Evolutionary conservation across 805 yeast genomes (phyloP), one percentile per base, ranked within the genome.

Genomic region (Komagataella kurtzmanii): DNA sequence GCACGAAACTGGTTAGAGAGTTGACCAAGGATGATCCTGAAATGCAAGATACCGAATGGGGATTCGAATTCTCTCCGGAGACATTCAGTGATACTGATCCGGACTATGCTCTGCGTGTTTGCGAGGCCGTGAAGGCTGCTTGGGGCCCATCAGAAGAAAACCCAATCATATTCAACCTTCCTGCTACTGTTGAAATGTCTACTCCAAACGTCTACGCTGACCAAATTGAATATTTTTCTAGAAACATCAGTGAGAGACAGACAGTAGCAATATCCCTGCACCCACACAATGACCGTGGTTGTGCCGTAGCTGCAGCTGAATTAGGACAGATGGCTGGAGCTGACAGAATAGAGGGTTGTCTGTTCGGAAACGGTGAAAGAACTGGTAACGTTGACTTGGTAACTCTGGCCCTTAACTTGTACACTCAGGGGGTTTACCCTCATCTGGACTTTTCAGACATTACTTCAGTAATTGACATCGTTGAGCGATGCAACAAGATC

Each of bases 301-400:
- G 88, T 64, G 89, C 88, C 62, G 89, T 84, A 52, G 91, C 91
- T 47, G 91, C 91, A 23, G 74, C 88, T 48, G 91, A 84, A 65
- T 71, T 84, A 54, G 90, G 88, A 59, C 59, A 81, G 36, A 68
- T 84, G 60, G 91, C 89, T n/a, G 91, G 91, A 61, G 91, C 86
- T 54, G 90, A 84, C 67, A 76, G 91, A 71, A 86, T 84, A 50
- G 91, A 84, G 68, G 91, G 91, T 53, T 84, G 90, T 72, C 71
- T 84, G 46, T 84, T 84, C 56, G 90, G 90, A 61, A 84, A 83
- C 65, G 91, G 91, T 69, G 91, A 84, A 73, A 75, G 91, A 70
- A 84, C 91, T 24, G 91, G 91, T 70, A 84, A 84, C 64, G 90
- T 84, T 58, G 91, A 84, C 65, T 71, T 84, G 56, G 80, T 81